Conservation (phyloP, 1,284 basidiomycete genomes). For the Omphalotus olearius region DNA sequence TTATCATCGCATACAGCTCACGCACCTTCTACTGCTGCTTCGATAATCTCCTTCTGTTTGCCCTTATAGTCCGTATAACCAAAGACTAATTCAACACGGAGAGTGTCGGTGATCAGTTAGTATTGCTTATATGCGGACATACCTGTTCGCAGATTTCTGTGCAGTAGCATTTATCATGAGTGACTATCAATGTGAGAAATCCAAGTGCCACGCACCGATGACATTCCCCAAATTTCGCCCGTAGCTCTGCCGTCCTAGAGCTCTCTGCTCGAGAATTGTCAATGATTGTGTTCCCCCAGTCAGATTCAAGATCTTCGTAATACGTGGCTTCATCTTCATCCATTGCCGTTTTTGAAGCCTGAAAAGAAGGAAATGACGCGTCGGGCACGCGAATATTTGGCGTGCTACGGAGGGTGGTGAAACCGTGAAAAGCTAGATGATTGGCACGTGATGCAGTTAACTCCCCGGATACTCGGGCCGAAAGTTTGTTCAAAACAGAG, state of each 20-base stretch:
- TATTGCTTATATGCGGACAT: neutral
- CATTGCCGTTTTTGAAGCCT: no score
- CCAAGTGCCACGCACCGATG: slow-evolving; percentile 8
- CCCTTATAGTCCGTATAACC: slow-evolving; percentile 66
- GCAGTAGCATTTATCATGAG: neutral
- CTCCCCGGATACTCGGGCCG: no score
- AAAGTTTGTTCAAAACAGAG: no score
- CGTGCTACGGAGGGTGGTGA: no score
- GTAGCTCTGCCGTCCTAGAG: neutral
- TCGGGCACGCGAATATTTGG: no score
- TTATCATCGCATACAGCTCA: slow-evolving; percentile 15
- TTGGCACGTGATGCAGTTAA: no score
- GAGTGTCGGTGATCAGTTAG: neutral
- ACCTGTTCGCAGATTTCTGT: slow-evolving; percentile 11
- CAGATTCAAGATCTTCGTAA: no score
- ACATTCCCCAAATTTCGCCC: slow-evolving; percentile 5
- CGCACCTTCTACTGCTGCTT: slow-evolving; percentile 59
- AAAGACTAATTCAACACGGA: slow-evolving; percentile 46
- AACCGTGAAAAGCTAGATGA: no score
- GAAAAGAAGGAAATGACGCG: no score
- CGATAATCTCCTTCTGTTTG: slow-evolving; percentile 73
- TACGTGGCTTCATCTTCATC: no score
- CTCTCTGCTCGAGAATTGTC: no score
- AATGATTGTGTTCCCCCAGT: no score
- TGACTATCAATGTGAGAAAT: neutral